phyloP scores from a whole-genome alignment of 129 eudicot species.

The Mikania micrantha region DNA sequence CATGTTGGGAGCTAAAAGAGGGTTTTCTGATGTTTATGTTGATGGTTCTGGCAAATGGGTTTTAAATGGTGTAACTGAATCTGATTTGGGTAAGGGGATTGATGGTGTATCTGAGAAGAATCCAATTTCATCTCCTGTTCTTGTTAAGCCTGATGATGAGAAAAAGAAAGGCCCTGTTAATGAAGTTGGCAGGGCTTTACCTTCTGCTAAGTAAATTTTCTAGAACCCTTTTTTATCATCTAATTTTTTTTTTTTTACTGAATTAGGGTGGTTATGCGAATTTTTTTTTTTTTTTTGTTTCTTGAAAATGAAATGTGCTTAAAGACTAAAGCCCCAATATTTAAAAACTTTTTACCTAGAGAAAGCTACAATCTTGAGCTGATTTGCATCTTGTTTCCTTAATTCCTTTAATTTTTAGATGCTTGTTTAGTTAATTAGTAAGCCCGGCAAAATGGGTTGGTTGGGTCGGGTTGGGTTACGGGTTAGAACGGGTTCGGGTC shows the following conservation, averaged over 20 bases:
- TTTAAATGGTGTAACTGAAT: conserved; percentile 48
- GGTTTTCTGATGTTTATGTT: conserved; percentile 52
- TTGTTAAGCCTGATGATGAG: conserved; percentile 40
- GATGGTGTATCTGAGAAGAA: conserved; percentile 26
- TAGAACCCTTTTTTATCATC: not conserved
- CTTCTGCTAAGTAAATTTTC: conserved; percentile 63
- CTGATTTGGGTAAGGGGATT: conserved; percentile 30
- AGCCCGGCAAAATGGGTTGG: too few species aligned
- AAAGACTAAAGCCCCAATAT: too few species aligned
- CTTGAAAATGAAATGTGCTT: not conserved
- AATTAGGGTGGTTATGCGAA: conserved; percentile 2
- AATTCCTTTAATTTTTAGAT: not conserved
- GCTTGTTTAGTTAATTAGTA: not conserved
- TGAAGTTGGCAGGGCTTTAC: conserved; percentile 42
- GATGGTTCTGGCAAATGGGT: conserved; percentile 60
- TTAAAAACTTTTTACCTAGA: too few species aligned
- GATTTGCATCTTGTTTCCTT: not conserved
- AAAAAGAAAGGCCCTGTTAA: conserved; percentile 34
- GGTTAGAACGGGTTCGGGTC: too few species aligned
- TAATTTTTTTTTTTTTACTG: not conserved
- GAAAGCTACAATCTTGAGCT: not conserved
- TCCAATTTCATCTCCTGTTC: conserved; percentile 21
- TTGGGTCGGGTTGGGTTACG: too few species aligned
- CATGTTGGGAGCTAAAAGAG: conserved; percentile 62
- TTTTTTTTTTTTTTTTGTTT: not conserved